Evolutionary conservation across 129 eudicot species (phyloP).

Genomic region (Escallonia rubra): DNA sequence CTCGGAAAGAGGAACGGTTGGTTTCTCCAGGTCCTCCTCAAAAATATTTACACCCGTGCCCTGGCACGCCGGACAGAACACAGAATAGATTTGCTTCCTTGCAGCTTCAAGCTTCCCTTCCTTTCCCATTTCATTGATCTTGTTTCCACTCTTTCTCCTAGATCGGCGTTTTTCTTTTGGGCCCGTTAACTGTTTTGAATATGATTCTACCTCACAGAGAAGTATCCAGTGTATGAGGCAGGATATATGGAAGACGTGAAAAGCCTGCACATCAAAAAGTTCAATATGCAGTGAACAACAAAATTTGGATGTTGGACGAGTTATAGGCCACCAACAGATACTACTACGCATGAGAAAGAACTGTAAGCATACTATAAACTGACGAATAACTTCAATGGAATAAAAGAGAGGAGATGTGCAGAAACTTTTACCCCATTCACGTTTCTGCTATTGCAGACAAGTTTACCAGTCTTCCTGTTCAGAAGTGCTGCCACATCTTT

Average conservation of each 20-base stretch:
- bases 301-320: no score
- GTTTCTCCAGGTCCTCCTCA: conserved; percentile 73
- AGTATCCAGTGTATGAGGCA: conserved; percentile 96
- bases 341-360: neutral
- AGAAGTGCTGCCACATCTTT: conserved; percentile 84
- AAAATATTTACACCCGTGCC: conserved; percentile 68
- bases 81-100: conserved; percentile 35
- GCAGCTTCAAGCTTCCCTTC: conserved; percentile 15
- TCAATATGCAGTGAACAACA: neutral
- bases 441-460: conserved; percentile 91
- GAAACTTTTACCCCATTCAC: conserved; percentile 59
- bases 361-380: neutral
- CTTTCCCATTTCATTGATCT: conserved; percentile 23
- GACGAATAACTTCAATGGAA: neutral
- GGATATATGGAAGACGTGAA: conserved; percentile 82
- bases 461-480: conserved; percentile 76
- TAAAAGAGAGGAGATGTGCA: neutral
- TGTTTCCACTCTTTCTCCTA: conserved; percentile 50
- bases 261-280: conserved; percentile 60
- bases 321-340: no score
- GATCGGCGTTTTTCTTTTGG: conserved; percentile 40
- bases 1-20: conserved; percentile 71
- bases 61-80: conserved; percentile 93
- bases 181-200: conserved; percentile 34
- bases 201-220: conserved; percentile 67